Evolutionary conservation across 441 rosid genomes (phyloP), one percentile per base, ranked within the genome.

Genomic region (Euphorbia schlechtendalii): DNA sequence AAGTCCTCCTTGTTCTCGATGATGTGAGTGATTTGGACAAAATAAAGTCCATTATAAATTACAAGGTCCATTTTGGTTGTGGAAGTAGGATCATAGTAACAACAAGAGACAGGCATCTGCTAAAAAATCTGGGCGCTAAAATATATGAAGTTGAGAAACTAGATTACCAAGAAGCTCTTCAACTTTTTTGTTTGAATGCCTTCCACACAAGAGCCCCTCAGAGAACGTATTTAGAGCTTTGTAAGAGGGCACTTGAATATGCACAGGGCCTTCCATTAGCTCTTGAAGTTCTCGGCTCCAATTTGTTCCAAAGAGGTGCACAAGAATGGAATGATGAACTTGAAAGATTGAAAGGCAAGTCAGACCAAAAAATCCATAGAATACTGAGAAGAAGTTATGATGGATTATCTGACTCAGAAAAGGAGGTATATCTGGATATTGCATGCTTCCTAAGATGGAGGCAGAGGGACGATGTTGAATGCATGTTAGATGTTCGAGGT

Each of bases 381-480:
- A 45, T 61, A 5, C 11, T 46, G 25, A 45, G 55, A n/a, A 46
- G 5, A 30, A 61, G 55, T 25, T 69, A 22, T 51, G 32, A 60
- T 68, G 57, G 65, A 17, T 49, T 68, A 9, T 32, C 38, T 5
- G 3, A 2, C 9, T 9, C 38, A 20, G 51, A 61, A 22, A 20
- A 61, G 54, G 24, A 24, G 5, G 15, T 60, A 22, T 68, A 51
- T 59, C 52, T 60, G 25, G 71, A 68, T 20, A 34, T 68, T 20
- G 71, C 71, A 7, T 67, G 71, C 38, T 58, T 67, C 64, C 59
- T 59, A 22, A 48, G 25, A 49, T 15, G 48, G 20, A 10, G 38
- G 11, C 8, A 15, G 4, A 46, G 12, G 13, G 32, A 48, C 20
- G 15, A 36, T 36, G 46, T 60, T 0, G 36, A 52, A 18, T 51